These are phyloP conservation scores for Tarenaya hassleriana DNA, from an alignment of 345 rosid genomes.

Conservation along the genomic window DNA sequence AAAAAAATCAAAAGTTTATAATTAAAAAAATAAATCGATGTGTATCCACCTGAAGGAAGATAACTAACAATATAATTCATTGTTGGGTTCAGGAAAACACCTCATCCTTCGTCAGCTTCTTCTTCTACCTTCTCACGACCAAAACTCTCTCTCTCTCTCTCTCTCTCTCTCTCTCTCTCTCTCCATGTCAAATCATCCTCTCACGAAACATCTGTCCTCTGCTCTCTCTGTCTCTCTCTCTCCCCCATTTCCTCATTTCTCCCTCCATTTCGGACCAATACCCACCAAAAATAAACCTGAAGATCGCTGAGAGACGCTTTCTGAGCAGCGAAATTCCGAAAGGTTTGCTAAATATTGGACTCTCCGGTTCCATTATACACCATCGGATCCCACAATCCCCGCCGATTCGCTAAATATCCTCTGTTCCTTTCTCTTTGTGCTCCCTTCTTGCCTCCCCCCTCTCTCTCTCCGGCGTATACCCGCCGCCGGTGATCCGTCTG, in stretches of 20 bases:
- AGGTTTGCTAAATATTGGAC: too few species aligned
- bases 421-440: background rate
- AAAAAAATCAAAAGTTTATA: too few species aligned
- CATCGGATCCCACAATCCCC: constrained; percentile 8
- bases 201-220: background rate
- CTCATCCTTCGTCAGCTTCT: too few species aligned
- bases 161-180: background rate
- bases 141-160: too few species aligned
- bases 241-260: constrained; percentile 1
- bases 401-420: constrained; percentile 7
- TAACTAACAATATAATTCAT: too few species aligned
- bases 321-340: background rate
- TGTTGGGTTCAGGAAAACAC: too few species aligned
- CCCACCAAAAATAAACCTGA: too few species aligned
- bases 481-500: constrained; percentile 22
- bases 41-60: too few species aligned
- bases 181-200: background rate
- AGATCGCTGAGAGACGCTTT: too few species aligned
- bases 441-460: constrained; percentile 4
- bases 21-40: too few species aligned
- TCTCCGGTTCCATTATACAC: too few species aligned
- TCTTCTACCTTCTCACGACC: too few species aligned
- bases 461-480: constrained; percentile 13
- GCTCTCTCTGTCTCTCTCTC: background rate
- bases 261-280: constrained; percentile 26